Base-by-base conservation (phyloP, 192 early-diverging fungal genomes). In the Backusella circina region DNA sequence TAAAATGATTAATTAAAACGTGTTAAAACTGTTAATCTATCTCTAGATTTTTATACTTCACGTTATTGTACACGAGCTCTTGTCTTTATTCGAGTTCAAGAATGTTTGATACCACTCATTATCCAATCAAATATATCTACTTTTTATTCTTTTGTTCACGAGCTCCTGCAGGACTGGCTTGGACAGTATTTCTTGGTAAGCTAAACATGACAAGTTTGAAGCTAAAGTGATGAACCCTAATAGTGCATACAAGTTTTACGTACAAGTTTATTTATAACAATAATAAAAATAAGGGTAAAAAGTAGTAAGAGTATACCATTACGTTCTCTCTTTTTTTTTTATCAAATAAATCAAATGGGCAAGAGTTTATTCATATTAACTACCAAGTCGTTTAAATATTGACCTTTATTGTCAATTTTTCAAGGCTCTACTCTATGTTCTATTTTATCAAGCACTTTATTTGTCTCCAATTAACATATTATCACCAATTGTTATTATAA, bases 71-170 rank as follows among this genome's bases (percentile, higher is more conserved):
- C 54, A 61, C 54, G 54, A 61, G 54, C 18, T 61, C 26, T 61
- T 61, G 54, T 61, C 54, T 61, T 61, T 61, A 61, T 61, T 61
- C 54, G 23, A 61, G 54, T 61, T n/a, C 54, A 61, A 61, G 54
- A 61, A 61, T 61, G 32, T 21, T 36, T n/a, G 33, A 23, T 41
- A 70, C 26, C n/a, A 30, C n/a, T 70, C 28, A 26, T 47, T 70
- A n/a, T 47, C 39, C 69, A 30, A 28, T 47, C 69, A 38, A 41
- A 21, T 41, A 70, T 16, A 26, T 6, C 28, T 47, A 44, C 23
- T 32, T 70, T 39, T 47, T 44, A 21, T 28, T 44, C 69, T 61
- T 61, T 57, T 61, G 28, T 70, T 38, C 69, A 70, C 69, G 69
- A 70, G 69, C 37, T 70, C 69, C 15, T 70, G 69, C 69, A 70